These are phyloP conservation scores for Aspergillus neoniger DNA, from an alignment of 2,329 filamentous ascomycete species.

Conservation along the genomic window DNA sequence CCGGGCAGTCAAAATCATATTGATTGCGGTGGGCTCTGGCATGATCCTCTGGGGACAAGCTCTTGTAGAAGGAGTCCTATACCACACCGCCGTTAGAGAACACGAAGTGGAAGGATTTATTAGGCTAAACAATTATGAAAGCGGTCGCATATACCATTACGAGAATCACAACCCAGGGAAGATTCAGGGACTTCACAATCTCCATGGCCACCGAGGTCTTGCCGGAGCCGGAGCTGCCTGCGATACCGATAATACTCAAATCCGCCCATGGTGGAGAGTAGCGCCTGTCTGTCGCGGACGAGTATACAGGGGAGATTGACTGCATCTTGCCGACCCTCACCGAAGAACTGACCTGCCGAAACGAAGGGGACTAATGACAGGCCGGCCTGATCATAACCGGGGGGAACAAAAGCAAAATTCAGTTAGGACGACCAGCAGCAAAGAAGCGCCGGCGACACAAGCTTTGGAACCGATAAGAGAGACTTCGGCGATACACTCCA, in stretches of 20 bases:
- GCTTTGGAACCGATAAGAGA: slow-evolving; percentile 5
- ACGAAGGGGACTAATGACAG: neutral
- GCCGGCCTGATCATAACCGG: slow-evolving; percentile 8
- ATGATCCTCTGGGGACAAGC: slow-evolving; percentile 75
- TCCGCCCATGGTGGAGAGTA: slow-evolving; percentile 96
- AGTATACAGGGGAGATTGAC: slow-evolving; percentile 41
- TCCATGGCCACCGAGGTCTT: slow-evolving; percentile 93
- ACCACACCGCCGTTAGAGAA: slow-evolving; percentile 22
- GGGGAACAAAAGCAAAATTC: neutral
- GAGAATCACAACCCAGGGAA: slow-evolving; percentile 97
- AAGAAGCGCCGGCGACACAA: neutral
- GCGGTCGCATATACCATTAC: slow-evolving; percentile 70
- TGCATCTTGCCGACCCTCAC: slow-evolving; percentile 32
- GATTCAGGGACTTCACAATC: slow-evolving; percentile 83
- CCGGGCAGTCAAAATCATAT: slow-evolving; percentile 92
- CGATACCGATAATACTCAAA: slow-evolving; percentile 93
- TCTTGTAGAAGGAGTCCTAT: slow-evolving; percentile 97
- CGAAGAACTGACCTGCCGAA: slow-evolving; percentile 4
- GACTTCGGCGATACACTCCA: neutral
- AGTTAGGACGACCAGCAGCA: neutral
- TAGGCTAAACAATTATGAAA: slow-evolving; percentile 6
- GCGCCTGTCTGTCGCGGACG: slow-evolving; percentile 59
- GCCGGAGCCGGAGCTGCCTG: slow-evolving; percentile 90
- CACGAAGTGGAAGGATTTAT: neutral
- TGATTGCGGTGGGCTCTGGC: slow-evolving; percentile 82